These are phyloP conservation scores for Chernovozyma sophiae-reginae DNA, from an alignment of 1,139 yeast genomes.

Conservation along the genomic window DNA sequence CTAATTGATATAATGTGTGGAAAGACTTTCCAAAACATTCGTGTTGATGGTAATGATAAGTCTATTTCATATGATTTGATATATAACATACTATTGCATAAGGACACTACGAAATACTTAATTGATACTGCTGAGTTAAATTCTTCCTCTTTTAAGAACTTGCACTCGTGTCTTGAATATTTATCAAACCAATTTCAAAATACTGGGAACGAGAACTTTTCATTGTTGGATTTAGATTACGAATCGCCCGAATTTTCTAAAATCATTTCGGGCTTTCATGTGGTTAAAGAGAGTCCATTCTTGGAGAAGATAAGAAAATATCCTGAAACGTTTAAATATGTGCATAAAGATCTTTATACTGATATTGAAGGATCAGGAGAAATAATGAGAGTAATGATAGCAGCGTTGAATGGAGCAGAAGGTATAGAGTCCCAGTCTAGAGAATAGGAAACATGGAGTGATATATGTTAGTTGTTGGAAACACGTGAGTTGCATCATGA, in stretches of 20 bases:
- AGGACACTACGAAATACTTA: conserved; percentile 20
- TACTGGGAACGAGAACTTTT: conserved; percentile 11
- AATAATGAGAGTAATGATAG: conserved; percentile 4
- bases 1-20: conserved; percentile 19
- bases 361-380: conserved; percentile 8
- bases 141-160: conserved; percentile 5
- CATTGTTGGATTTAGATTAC: conserved; percentile 21
- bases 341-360: conserved; percentile 3
- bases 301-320: conserved; percentile 6
- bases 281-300: conserved; percentile 5
- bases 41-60: conserved; percentile 11
- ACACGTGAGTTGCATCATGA: too few species aligned
- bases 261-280: conserved; percentile 17
- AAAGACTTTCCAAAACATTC: conserved; percentile 10
- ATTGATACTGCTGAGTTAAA: conserved; percentile 11
- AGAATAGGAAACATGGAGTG: too few species aligned
- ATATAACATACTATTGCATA: conserved; percentile 30
- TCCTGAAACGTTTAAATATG: conserved; percentile 12
- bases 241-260: conserved; percentile 27
- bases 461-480: too few species aligned
- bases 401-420: conserved; percentile 2
- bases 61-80: conserved; percentile 21
- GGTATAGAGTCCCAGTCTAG: background rate
- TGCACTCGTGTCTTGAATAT: conserved; percentile 19
- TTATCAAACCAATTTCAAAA: conserved; percentile 14